Conservation (phyloP, 306 rosid species). For the Rubus idaeus region DNA sequence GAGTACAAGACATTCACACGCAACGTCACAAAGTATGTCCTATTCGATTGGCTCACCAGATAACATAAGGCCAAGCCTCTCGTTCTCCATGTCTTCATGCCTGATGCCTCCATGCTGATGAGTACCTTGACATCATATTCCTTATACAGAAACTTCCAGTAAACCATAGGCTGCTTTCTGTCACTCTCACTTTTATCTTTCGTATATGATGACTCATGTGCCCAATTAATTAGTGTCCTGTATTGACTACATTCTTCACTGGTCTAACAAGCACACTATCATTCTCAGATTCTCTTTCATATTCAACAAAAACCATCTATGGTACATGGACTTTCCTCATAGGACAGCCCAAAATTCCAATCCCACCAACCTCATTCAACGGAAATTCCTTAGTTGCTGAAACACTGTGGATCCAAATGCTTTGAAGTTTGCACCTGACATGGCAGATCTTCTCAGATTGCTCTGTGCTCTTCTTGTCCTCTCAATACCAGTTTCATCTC, state of each 20-base stretch:
- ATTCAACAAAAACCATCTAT: constrained; percentile 29
- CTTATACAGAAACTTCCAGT: background rate
- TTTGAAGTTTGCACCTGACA: constrained; percentile 9
- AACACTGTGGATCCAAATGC: background rate
- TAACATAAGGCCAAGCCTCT: background rate
- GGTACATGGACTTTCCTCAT: constrained; percentile 1
- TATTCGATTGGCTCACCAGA: background rate
- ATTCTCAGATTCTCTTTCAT: background rate
- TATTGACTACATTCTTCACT: background rate
- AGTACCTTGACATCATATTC: background rate
- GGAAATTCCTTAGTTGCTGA: background rate
- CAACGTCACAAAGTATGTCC: background rate
- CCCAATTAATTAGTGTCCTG: background rate
- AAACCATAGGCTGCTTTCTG: constrained; percentile 1
- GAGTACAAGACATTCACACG: background rate
- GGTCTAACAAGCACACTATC: background rate
- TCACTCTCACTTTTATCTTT: background rate
- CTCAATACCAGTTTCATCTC: constrained; percentile 37
- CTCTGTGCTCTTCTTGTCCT: constrained; percentile 27
- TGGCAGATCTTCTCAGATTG: constrained; percentile 36
- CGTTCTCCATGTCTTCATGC: background rate
- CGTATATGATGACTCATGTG: background rate
- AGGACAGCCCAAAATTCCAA: background rate
- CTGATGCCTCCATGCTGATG: no score
- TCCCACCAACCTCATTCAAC: constrained; percentile 9